Evolutionary conservation across 2,329 filamentous ascomycete species (phyloP).

Genomic region (Cadophora malorum): DNA sequence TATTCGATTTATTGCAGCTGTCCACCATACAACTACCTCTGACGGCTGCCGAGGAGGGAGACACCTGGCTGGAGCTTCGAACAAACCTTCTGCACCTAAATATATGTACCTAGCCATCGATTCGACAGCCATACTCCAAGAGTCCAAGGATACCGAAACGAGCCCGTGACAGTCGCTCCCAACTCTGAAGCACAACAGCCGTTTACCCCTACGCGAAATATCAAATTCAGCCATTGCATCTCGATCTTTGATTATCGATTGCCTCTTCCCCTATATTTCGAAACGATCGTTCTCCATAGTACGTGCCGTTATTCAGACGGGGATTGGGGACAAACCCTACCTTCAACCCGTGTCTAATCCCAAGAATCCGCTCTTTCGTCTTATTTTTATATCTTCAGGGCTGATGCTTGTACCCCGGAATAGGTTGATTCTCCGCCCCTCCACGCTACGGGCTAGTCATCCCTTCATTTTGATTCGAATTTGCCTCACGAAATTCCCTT

Average conservation of each 20-base stretch:
- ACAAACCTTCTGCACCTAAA: slow-evolving; percentile 18
- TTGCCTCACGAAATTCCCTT: slow-evolving; percentile 1
- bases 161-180: slow-evolving; percentile 35
- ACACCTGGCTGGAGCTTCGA: slow-evolving; percentile 2
- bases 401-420: slow-evolving; percentile 37
- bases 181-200: slow-evolving; percentile 35
- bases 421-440: slow-evolving; percentile 27
- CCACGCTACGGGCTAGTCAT: slow-evolving; percentile 14
- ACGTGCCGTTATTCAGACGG: slow-evolving; percentile 21
- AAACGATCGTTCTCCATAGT: slow-evolving; percentile 27
- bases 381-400: slow-evolving; percentile 31
- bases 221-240: slow-evolving; percentile 18
- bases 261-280: slow-evolving; percentile 14
- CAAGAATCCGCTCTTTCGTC: slow-evolving; percentile 19
- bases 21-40: slow-evolving; percentile 11
- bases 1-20: slow-evolving; percentile 23
- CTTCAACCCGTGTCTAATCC: slow-evolving; percentile 22
- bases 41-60: slow-evolving; percentile 17
- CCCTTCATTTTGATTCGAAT: slow-evolving; percentile 29
- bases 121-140: slow-evolving; percentile 15
- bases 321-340: slow-evolving; percentile 25
- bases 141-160: slow-evolving; percentile 28
- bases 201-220: slow-evolving; percentile 26
- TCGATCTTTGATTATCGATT: slow-evolving; percentile 25
- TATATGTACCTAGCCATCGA: slow-evolving; percentile 14